Evolutionary conservation across 768 basidiomycete genomes (phyloP).

Genomic region (Xerocomellus intermedius): DNA sequence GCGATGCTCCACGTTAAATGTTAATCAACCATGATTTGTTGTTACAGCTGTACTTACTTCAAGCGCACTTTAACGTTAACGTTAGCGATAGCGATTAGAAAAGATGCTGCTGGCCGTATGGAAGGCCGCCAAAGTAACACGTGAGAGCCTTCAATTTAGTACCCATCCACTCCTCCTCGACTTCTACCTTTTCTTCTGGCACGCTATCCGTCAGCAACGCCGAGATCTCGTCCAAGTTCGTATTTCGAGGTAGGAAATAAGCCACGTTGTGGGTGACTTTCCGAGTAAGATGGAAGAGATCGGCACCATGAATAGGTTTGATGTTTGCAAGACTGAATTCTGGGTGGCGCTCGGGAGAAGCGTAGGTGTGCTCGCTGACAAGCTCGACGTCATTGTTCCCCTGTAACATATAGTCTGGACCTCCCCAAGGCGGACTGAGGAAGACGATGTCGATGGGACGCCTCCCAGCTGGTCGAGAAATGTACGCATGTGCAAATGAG

Average conservation of each 20-base stretch:
- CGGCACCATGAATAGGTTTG: conserved; percentile 76
- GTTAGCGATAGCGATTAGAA: conserved; percentile 36
- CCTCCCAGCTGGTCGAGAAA: conserved; percentile 24
- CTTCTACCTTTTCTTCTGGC: conserved; percentile 64
- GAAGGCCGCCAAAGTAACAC: conserved; percentile 90
- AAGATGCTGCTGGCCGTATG: conserved; percentile 59
- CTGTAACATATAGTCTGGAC: conserved; percentile 61
- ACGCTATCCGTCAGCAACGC: conserved; percentile 35
- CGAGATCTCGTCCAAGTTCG: conserved; percentile 69
- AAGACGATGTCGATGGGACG: conserved; percentile 86
- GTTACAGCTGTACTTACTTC: not conserved
- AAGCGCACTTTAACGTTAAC: not conserved
- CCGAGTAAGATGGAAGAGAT: conserved; percentile 75
- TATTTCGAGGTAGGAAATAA: conserved; percentile 86
- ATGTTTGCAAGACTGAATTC: conserved; percentile 71
- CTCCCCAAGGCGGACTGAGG: conserved; percentile 95
- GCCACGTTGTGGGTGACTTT: conserved; percentile 80
- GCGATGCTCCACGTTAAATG: not conserved
- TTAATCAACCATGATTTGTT: not conserved
- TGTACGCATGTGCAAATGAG: conserved; percentile 65
- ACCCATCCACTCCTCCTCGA: conserved; percentile 98
- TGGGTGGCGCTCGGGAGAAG: conserved; percentile 36
- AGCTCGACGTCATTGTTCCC: conserved; percentile 3
- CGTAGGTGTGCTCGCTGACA: not conserved
- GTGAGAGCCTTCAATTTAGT: conserved; percentile 90